Evolutionary conservation across 345 rosid genomes (phyloP), one percentile per base, ranked within the genome.

Genomic region (Kandelia obovata): DNA sequence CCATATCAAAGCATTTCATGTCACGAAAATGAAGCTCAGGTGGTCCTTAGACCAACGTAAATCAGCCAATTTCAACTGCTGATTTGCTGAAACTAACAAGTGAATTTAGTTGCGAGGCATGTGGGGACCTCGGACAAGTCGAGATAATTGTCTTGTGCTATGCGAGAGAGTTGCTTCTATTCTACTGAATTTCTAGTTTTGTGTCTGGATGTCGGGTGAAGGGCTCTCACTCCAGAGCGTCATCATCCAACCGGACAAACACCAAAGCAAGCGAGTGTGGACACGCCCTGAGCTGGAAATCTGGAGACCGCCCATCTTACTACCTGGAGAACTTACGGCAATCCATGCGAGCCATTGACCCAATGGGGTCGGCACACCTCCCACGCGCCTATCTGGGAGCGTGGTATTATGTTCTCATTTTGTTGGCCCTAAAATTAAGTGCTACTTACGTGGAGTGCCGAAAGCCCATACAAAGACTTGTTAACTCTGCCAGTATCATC

Each of bases 241-340:
- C 35, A 39, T 72, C 43, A 47, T 58, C 65, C 15, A n/a, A 55
- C 58, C 72, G 37, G 68, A 68, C 69, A 68, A 65, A n/a, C 20
- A 65, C 26, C 32, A 47, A 62, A 52, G 16, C 46, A 23, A n/a
- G 25, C n/a, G 69, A 62, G 72, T 76, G 75, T 23, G 20, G 71
- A 68, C 75, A 80, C 82, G 77, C 77, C 72, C 82, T 62, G 58
- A 71, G 70, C 74, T 63, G 65, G 70, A 53, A 75, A 26, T 0
- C n/a, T 28, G 72, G 75, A 43, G 75, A 70, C 80, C 70, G 39
- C 68, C 69, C 17, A 58, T 61, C 80, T 60, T 53, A 68, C 79
- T 69, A 60, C 70, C 64, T 35, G 71, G 58, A 8, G 43, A 64
- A 64, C 72, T 19, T 16, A 62, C 23, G 66, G 78, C n/a, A 26